Evolutionary conservation across 129 eudicot species (phyloP), one percentile per base, ranked within the genome.

Genomic region (Oenanthe sinensis): DNA sequence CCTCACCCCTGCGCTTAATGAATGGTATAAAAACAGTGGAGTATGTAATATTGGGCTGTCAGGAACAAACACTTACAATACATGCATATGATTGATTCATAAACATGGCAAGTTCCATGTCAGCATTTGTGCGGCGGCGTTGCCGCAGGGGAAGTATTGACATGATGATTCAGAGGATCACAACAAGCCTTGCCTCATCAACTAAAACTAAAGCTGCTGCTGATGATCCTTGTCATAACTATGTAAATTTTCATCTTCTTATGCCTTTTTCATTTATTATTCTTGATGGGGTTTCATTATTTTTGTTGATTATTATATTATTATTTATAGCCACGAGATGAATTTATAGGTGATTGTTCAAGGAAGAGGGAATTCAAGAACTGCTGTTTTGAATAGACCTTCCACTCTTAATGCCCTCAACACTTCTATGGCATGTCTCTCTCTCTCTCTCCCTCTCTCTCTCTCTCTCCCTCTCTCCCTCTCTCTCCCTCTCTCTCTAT

Each of bases 41-140:
- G 36, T 33, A n/a, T n/a, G 24, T 17, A 55, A 22, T 22, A 2
- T 50, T 50, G 5, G 16, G 55, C 30, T 58, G 22, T n/a, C 11
- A 5, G 0, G 63, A 54, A 54, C 63, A 54, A 54, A 58, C 65
- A 58, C 30, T 8, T 7, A 22, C 4, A 0, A n/a, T 22, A 58
- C 33, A n/a, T n/a, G n/a, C n/a, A 55, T 22, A 22, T 58, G 68
- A n/a, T 24, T 60, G 15, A 60, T 60, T 24, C 6, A 67, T 30
- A 30, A 11, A 67, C 42, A 67, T 67, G 42, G 20, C 72, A 26
- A 13, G 8, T 67, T 67, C 17, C 10, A 12, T 65, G 19, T 65
- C 71, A 65, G 71, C 71, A 67, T 67, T 67, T 67, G 22, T 67
- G 10, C 72, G 72, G 72, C 72, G 72, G 72, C 71, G 71, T 8